Base-by-base conservation (phyloP, 2,329 filamentous ascomycete species). In the Fusarium heterosporum region DNA sequence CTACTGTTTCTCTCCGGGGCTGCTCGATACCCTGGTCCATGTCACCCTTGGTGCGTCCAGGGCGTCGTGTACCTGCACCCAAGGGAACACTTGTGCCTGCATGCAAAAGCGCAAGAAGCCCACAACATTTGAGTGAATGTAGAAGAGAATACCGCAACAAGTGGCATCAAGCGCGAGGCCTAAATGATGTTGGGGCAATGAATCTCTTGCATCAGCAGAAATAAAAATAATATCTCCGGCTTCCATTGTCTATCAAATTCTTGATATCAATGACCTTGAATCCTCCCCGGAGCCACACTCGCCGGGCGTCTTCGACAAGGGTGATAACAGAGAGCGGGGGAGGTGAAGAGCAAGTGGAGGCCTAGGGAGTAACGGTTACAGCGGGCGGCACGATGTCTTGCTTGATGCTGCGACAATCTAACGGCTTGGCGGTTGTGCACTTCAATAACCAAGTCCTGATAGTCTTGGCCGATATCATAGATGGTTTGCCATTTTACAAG, bases 321-420 rank as follows among this genome's bases (percentile, higher is more conserved):
- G 45, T 62, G 32, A 51, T 47, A 48, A 29, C 52, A 55, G 45
- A 63, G 52, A 66, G 69, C 57, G 66, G 70, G 70, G 70, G 70
- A 66, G 66, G 70, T 60, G 65, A 72, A 71, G 39, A 56, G 47
- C 55, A 64, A 70, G 59, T 64, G 65, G 69, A 70, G 66, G 60
- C 49, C 36, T 64, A 32, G 34, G 51, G 48, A 65, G 48, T 43
- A 70, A 70, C 68, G 69, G 70, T 71, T 68, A 60, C 61, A 63
- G 65, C 47, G 62, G 63, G 66, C 68, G 66, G 55, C 68, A 69
- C 52, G 60, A 72, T 72, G 70, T 71, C 66, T 71, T 71, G 70
- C 70, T 70, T 69, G 42, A 49, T 48, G 41, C 28, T 50, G 42
- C 40, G 60, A 61, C 69, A 55, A 56, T 57, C 57, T 55, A 71